Conservation (phyloP, 495 filamentous ascomycete species). For the Annulohypoxylon maeteangense region DNA sequence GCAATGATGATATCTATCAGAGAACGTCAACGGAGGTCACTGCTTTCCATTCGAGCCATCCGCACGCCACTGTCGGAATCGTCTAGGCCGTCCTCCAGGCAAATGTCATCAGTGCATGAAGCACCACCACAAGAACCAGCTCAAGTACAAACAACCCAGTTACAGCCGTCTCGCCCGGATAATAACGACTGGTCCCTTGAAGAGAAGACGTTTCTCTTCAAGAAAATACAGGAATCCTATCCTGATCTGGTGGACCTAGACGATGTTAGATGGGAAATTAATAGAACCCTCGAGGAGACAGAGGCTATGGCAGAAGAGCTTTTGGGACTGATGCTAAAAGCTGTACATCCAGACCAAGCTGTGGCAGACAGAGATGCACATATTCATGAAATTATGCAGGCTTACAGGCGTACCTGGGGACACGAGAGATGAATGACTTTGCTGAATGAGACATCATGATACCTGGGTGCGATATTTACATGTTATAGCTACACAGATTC, state of each 20-base stretch:
- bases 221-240: constrained; percentile 43
- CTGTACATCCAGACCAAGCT: constrained; percentile 29
- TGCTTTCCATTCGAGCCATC: constrained; percentile 33
- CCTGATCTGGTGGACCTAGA: constrained; percentile 35
- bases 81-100: constrained; percentile 3
- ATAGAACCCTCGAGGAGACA: constrained; percentile 39
- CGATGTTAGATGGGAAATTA: constrained; percentile 32
- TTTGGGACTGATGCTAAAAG: constrained; percentile 38
- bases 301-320: constrained; percentile 42
- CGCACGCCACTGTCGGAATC: constrained; percentile 30
- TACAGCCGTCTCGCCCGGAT: not conserved
- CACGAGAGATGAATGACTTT: constrained; percentile 1
- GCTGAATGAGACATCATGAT: constrained; percentile 3
- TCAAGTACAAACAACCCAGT: not conserved
- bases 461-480: constrained; percentile 9
- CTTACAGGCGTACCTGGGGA: constrained; percentile 25
- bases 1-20: constrained; percentile 8
- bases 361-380: constrained; percentile 32
- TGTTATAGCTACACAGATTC: not conserved
- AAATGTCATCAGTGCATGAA: constrained; percentile 5
- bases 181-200: constrained; percentile 35
- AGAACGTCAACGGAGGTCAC: constrained; percentile 38
- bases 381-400: constrained; percentile 37
- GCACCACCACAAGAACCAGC: not conserved
- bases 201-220: constrained; percentile 41